Conservation (phyloP, 345 rosid genomes). For the Acer saccharum region DNA sequence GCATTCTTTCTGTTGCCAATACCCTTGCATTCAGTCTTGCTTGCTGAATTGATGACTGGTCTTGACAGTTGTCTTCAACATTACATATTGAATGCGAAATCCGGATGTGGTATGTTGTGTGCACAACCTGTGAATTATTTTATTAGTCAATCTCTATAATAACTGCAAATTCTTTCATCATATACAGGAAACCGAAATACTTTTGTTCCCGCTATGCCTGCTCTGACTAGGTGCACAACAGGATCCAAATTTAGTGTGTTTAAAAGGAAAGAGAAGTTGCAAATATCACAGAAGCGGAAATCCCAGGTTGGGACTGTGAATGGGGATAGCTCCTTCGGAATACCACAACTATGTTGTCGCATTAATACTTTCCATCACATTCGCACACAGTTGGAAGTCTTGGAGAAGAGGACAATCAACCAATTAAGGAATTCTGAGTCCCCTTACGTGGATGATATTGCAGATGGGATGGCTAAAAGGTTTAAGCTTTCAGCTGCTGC, state of each 20-base stretch:
- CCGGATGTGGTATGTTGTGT: slow-evolving; percentile 79
- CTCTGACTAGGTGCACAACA: slow-evolving; percentile 74
- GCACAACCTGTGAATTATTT: slow-evolving; percentile 6
- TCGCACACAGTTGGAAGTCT: slow-evolving; percentile 58
- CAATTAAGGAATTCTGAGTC: slow-evolving; percentile 70
- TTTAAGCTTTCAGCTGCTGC: slow-evolving; percentile 72
- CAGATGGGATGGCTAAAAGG: slow-evolving; percentile 50
- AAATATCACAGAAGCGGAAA: slow-evolving; percentile 49
- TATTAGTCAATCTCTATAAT: neutral
- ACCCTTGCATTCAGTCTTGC: slow-evolving; percentile 73
- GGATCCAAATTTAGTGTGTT: slow-evolving; percentile 77
- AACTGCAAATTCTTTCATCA: slow-evolving; percentile 5
- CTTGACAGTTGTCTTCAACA: slow-evolving; percentile 81
- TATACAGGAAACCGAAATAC: slow-evolving; percentile 63
- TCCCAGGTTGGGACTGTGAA: slow-evolving; percentile 53
- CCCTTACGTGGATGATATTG: slow-evolving; percentile 35
- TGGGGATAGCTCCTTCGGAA: slow-evolving; percentile 51
- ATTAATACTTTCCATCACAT: slow-evolving; percentile 78
- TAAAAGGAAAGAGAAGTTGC: slow-evolving; percentile 71
- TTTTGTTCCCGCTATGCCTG: slow-evolving; percentile 75
- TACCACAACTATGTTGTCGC: slow-evolving; percentile 77
- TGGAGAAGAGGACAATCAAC: slow-evolving; percentile 57
- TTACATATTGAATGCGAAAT: slow-evolving; percentile 73
- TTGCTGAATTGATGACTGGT: slow-evolving; percentile 74
- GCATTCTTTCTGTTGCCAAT: slow-evolving; percentile 92